Evolutionary conservation across 2,329 filamentous ascomycete species (phyloP).

Genomic region (Annulohypoxylon truncatum): DNA sequence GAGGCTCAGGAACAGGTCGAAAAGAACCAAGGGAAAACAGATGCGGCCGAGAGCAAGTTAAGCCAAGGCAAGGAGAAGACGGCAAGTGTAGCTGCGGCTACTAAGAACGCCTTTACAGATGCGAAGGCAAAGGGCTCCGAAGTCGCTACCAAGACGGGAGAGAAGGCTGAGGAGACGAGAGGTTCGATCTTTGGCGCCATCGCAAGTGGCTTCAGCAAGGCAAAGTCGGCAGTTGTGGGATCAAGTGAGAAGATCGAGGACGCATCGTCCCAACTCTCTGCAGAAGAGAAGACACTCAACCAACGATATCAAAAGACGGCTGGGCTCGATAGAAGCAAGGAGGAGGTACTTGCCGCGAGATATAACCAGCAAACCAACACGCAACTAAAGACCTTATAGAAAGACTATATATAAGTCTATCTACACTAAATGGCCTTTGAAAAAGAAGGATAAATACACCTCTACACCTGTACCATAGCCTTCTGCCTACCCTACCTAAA

Average conservation of each 20-base stretch:
- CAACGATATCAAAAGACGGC: conserved; percentile 61
- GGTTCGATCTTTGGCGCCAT: conserved; percentile 55
- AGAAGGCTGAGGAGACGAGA: conserved; percentile 53
- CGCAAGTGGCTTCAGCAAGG: conserved; percentile 54
- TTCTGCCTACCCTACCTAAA: background rate
- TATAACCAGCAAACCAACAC: conserved; percentile 55
- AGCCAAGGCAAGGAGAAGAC: conserved; percentile 52
- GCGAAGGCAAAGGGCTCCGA: conserved; percentile 48
- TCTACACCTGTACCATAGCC: background rate
- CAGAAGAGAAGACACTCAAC: conserved; percentile 63
- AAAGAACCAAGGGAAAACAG: conserved; percentile 42
- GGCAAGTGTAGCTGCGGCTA: conserved; percentile 46
- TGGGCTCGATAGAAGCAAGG: conserved; percentile 54
- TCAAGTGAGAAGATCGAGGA: conserved; percentile 53
- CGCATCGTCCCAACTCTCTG: conserved; percentile 57
- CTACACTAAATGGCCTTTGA: background rate
- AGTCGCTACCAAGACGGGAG: conserved; percentile 47
- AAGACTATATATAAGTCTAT: conserved; percentile 3
- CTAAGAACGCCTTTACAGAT: conserved; percentile 48
- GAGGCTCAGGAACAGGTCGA: conserved; percentile 47
- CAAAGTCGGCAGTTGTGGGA: conserved; percentile 43
- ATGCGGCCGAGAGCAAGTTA: conserved; percentile 49
- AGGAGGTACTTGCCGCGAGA: conserved; percentile 51
- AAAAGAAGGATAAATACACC: conserved; percentile 21
- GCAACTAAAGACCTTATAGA: conserved; percentile 38